Conservation (phyloP, 2,329 filamentous ascomycete genomes). For the Trichothecium sympodiale region DNA sequence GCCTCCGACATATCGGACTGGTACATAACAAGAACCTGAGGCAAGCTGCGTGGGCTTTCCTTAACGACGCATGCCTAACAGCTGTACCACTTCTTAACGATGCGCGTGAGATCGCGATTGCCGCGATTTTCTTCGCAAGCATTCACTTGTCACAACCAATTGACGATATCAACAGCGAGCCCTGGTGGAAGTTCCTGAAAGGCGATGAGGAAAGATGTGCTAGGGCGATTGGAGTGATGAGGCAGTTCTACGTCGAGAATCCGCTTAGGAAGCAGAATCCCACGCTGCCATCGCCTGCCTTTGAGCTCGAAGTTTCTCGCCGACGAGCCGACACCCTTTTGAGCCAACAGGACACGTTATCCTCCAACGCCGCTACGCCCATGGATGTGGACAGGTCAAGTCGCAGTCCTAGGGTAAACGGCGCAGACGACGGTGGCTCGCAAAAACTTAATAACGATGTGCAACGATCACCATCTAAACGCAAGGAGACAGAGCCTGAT, state of each 20-base stretch:
- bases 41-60: slow-evolving; percentile 85
- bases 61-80: slow-evolving; percentile 83
- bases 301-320: slow-evolving; percentile 44
- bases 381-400: slow-evolving; percentile 35
- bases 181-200: slow-evolving; percentile 79
- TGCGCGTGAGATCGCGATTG: slow-evolving; percentile 71
- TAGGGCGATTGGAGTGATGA: slow-evolving; percentile 66
- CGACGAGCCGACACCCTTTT: slow-evolving; percentile 31
- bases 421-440: slow-evolving; percentile 21
- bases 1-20: slow-evolving; percentile 61
- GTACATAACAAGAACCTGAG: slow-evolving; percentile 73
- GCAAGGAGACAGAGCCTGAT: slow-evolving; percentile 27
- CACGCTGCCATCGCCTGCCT: slow-evolving; percentile 40
- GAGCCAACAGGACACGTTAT: slow-evolving; percentile 31
- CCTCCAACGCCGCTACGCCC: slow-evolving; percentile 38
- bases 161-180: slow-evolving; percentile 60
- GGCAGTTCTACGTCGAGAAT: slow-evolving; percentile 55
- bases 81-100: slow-evolving; percentile 72
- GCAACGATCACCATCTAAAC: slow-evolving; percentile 27
- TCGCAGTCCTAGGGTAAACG: slow-evolving; percentile 35
- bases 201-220: slow-evolving; percentile 61
- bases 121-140: slow-evolving; percentile 77
- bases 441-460: slow-evolving; percentile 20
- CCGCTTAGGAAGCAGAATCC: slow-evolving; percentile 47
- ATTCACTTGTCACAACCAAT: slow-evolving; percentile 64